phyloP scores from a whole-genome alignment of 2,329 filamentous ascomycete genomes.

The Juglanconis sp. region DNA sequence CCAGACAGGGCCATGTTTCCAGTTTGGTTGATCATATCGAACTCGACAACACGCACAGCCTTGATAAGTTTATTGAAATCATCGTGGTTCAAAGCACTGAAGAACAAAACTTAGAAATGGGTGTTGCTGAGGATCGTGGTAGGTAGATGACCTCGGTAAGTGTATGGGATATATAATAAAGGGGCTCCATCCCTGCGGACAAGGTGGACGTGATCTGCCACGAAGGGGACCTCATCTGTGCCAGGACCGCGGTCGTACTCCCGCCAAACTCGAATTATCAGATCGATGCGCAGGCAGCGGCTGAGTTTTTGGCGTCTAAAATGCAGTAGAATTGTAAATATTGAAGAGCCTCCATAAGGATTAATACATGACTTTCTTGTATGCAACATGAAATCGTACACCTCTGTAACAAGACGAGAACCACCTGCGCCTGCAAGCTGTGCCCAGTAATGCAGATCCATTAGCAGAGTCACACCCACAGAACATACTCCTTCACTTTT shows the following conservation, averaged over 20 bases:
- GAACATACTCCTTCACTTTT: neutral
- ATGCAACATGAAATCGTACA: neutral
- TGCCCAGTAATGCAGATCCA: neutral
- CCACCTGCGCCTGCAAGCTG: neutral
- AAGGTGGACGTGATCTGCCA: slow-evolving; percentile 18
- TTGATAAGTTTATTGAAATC: too few species aligned
- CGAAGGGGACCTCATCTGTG: slow-evolving; percentile 18
- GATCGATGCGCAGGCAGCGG: neutral
- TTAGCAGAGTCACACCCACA: too few species aligned
- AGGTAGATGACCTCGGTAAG: too few species aligned
- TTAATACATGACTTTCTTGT: neutral
- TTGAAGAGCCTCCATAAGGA: neutral
- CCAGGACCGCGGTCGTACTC: neutral
- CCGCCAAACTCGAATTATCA: slow-evolving; percentile 8
- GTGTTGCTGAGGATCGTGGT: too few species aligned
- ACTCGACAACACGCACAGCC: too few species aligned
- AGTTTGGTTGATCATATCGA: too few species aligned
- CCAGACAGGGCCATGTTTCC: too few species aligned
- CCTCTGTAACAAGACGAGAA: neutral
- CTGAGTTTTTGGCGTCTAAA: slow-evolving; percentile 7
- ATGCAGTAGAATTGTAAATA: neutral
- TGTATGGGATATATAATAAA: too few species aligned
- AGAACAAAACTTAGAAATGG: too few species aligned
- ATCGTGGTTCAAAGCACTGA: too few species aligned
- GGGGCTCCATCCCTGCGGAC: neutral